Evolutionary conservation across 108 stramenopile genomes (phyloP), one percentile per base, ranked within the genome.

Genomic region (Skeletonema tropicum): DNA sequence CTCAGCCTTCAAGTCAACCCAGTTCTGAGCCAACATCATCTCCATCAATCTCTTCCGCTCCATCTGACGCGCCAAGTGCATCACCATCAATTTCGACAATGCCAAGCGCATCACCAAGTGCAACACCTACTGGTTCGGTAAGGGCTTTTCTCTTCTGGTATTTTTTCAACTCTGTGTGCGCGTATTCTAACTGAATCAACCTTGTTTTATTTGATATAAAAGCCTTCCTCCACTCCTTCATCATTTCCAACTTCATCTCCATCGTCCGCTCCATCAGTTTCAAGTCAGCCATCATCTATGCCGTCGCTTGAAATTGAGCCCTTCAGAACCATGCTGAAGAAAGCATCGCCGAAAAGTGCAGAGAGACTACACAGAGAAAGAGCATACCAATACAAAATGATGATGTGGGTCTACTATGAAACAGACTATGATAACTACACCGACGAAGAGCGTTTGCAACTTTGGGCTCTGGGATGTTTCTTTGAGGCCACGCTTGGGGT

Each of bases 231-330:
- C 26, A 11, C 13, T 10, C 57, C 57, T 9, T 26, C 57, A 29
- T 25, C 57, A 25, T 26, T 9, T n/a, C 57, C 57, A 12, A 14
- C 59, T 32, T 14, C 29, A 14, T 60, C 6, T 14, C 59, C 19
- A 6, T 60, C 59, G 3, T 29, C 59, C 33, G 21, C 59, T 33
- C 59, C 59, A 60, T 33, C 59, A 60, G 23, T 60, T 6, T 60
- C 59, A 32, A 5, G 4, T 14, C 29, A 36, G 61, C 61, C 61
- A 8, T 62, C 61, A 33, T 62, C 61, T 2, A 36, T 38, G 61
- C 61, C 61, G 4, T 36, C 61, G 11, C 36, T 62, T 33, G 61
- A 62, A 21, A 62, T 62, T 33, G 61, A 62, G n/a, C 61, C 61
- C 6, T 38, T 62, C 8, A 3, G 61, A 2, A 62, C 61, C 7